Evolutionary conservation across 1,139 yeast genomes (phyloP), one percentile per base, ranked within the genome.

Genomic region (Yamadazyma sp.): DNA sequence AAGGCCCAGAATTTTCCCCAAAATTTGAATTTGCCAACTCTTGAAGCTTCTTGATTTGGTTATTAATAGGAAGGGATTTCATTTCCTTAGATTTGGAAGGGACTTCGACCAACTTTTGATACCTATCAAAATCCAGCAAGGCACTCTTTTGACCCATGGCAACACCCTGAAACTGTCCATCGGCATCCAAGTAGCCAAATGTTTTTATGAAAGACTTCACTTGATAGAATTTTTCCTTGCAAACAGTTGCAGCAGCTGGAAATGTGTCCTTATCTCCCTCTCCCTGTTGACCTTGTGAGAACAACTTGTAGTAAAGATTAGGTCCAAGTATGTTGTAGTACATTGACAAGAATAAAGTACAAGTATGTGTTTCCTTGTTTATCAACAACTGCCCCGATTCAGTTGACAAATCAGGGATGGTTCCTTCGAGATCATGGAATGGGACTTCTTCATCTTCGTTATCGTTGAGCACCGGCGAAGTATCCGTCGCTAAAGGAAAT

Each of bases 241-340:
- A 63, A 12, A 65, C 73, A 35, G 61, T 56, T 1, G 84, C 81
- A 24, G 40, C 85, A 0, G 84, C 76, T 16, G 71, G 63, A 51
- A 80, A 80, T 0, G 86, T 80, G 44, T 80, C 86, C 50, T 80
- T 80, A 48, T 80, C 87, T 35, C 86, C 86, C 56, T 80, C 85
- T 26, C 86, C 86, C 42, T 64, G 71, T 21, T 71, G 76, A 8
- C 86, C 86, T 52, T 78, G 76, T 0, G 82, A 73, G 36, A 80
- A 66, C 27, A 80, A 56, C 25, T 74, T 74, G 47, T 80, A 80
- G 50, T 69, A 80, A 40, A 71, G 62, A 4, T 64, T 59, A 3
- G 85, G 86, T 0, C 86, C 86, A 53, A 74, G 74, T 37, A 74
- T 59, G 50, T 80, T 80, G 51, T 80, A 80, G 53, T 76, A 80